Percentiles rank a stretch among this genome's conserved stretches.
Conservation (phyloP, 768 basidiomycete genomes). For the Austroboletus eburneus region DNA sequence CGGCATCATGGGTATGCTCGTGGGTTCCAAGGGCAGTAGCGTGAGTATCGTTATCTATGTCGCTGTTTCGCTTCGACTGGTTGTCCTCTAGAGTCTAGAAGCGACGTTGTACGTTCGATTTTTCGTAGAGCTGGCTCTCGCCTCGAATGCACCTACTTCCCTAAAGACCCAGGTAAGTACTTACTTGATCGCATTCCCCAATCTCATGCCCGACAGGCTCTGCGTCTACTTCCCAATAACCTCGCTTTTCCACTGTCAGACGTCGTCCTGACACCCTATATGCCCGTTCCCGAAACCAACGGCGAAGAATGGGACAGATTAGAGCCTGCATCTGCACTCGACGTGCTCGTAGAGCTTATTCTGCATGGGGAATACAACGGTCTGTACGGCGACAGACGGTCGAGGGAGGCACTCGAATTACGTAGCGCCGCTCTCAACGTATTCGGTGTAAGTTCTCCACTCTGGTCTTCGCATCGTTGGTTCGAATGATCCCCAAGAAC, state of each 20-base stretch:
- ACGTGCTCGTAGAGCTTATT: constrained; percentile 75
- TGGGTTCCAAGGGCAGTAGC: constrained; percentile 63
- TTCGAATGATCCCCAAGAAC: constrained; percentile 44
- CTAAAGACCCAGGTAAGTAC: constrained; percentile 77
- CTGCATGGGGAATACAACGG: constrained; percentile 88
- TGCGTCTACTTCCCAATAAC: constrained; percentile 53
- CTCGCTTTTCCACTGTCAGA: constrained; percentile 61
- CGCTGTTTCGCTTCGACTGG: constrained; percentile 1
- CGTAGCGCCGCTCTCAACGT: constrained; percentile 73
- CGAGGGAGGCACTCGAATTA: constrained; percentile 67
- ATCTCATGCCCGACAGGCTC: constrained; percentile 40
- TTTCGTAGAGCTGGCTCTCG: constrained; percentile 81
- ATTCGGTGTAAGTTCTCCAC: constrained; percentile 64
- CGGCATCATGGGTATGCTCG: constrained; percentile 80
- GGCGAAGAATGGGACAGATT: constrained; percentile 93
- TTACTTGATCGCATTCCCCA: constrained; percentile 10
- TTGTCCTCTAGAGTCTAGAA: constrained; percentile 49
- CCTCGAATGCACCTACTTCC: constrained; percentile 87
- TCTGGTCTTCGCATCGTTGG: neutral
- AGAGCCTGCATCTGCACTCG: constrained; percentile 74
- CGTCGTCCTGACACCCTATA: constrained; percentile 66
- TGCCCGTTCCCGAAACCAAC: constrained; percentile 75
- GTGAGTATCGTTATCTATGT: constrained; percentile 36
- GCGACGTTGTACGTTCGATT: constrained; percentile 61
- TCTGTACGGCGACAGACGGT: constrained; percentile 50